phyloP scores from a whole-genome alignment of 345 rosid species.

The Firmiana major region DNA sequence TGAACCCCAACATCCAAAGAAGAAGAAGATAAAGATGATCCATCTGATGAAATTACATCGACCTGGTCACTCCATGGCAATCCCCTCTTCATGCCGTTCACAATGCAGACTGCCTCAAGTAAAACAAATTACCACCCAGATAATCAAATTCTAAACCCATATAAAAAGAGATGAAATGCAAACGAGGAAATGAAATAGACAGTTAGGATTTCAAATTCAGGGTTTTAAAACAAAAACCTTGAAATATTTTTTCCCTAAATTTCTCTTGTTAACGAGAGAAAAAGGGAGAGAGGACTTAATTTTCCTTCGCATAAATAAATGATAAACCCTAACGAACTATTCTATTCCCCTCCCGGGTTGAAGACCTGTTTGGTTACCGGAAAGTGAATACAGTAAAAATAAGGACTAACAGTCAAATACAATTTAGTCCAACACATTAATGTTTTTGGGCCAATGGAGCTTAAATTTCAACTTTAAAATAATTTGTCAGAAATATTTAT shows the following conservation, averaged over 20 bases:
- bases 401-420: no score
- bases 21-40: conserved; percentile 35
- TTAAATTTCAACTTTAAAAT: no score
- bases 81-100: conserved; percentile 43
- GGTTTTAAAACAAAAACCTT: neutral
- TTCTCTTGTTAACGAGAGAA: neutral
- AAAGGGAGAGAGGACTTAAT: neutral
- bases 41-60: conserved; percentile 57
- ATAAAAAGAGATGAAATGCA: neutral
- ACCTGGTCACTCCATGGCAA: conserved; percentile 45
- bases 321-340: conserved; percentile 2
- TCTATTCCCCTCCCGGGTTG: neutral
- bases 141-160: neutral
- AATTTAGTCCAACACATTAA: no score
- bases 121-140: neutral
- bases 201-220: neutral
- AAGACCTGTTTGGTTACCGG: neutral
- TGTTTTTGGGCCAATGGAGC: no score
- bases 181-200: neutral
- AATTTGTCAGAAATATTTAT: no score
- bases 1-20: conserved; percentile 46
- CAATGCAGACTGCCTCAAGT: conserved; percentile 1
- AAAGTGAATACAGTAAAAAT: no score
- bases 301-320: neutral
- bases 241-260: neutral